phyloP scores from a whole-genome alignment of 257 asterid genomes.

The Striga asiatica region DNA sequence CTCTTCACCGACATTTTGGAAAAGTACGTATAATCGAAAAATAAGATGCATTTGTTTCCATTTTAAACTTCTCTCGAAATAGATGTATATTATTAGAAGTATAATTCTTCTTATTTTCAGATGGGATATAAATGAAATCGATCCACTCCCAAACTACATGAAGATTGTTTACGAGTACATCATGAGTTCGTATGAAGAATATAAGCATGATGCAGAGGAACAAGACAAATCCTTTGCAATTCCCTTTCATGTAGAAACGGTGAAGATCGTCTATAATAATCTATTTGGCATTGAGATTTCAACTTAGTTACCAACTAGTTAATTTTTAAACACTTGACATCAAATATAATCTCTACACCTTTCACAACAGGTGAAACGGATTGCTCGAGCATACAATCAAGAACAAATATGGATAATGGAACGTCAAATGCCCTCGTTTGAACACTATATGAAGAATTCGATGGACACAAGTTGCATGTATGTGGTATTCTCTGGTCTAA shows the following conservation, averaged over 20 bases:
- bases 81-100: too few relatives aligned
- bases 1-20: slow-evolving; percentile 14
- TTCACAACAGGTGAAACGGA: background rate
- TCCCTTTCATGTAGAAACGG: slow-evolving; percentile 18
- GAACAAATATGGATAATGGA: background rate
- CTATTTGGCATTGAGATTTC: too few relatives aligned
- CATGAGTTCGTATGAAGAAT: slow-evolving; percentile 11
- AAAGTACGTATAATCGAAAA: slow-evolving; percentile 17
- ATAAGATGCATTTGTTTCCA: too few relatives aligned
- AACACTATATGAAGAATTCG: background rate
- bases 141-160: slow-evolving; percentile 19
- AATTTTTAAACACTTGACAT: too few relatives aligned
- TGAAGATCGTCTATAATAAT: too few relatives aligned
- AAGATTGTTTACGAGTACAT: background rate
- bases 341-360: too few relatives aligned
- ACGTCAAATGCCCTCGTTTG: background rate
- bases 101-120: slow-evolving; percentile 18
- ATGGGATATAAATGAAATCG: slow-evolving; percentile 24
- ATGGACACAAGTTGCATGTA: background rate
- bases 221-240: slow-evolving; percentile 7
- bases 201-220: slow-evolving; percentile 12
- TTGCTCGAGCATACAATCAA: background rate
- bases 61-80: too few relatives aligned
- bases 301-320: too few relatives aligned
- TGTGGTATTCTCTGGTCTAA: background rate